Evolutionary conservation across 768 basidiomycete genomes (phyloP), one percentile per base, ranked within the genome.

Genomic region (Boletus reticuloceps): DNA sequence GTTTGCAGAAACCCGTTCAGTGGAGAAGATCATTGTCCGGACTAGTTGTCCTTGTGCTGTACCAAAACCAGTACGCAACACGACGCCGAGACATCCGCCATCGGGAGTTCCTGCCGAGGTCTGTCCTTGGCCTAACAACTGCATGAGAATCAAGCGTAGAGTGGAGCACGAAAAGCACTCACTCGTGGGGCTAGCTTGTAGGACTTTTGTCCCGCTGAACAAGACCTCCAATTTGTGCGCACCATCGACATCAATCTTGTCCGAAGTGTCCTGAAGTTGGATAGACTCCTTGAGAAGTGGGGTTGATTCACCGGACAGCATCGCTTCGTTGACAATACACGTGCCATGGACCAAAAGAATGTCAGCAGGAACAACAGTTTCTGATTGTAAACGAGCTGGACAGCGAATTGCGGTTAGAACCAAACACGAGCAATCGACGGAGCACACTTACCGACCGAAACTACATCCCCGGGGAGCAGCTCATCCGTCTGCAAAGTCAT

Each of bases 11-110:
- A 99, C 87, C 6, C 94, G 89, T 65, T 99, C 97, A 0, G 93
- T 94, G 14, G 93, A 94, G 77, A 98, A 99, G 54, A 99, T 94
- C 97, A 98, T 99, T 0, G 97, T 98, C 43, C 96, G 80, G 32
- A 99, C 95, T 34, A 99, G 85, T 72, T 96, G 93, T 38, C 97
- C 97, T 69, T 99, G 97, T 1, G 94, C 86, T 11, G 97, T 99
- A 10, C 97, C 97, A 66, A 98, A 99, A 2, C 97, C 96, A 13
- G 97, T 98, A 52, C 94, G 86, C 40, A 98, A 80, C 13, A 98
- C 94, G 42, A 94, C 77, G 10, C 94, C 95, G 9, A 97, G 84
- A 70, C 94, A 96, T 40, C 96, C 96, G 19, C 84, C 86, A 66
- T 99, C 93, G 5, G 95, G 95, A 1, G 94, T 91, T 51, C 82